Evolutionary conservation across 2,329 filamentous ascomycete species (phyloP).

Genomic region (Paracorniculantispora psalliotae): DNA sequence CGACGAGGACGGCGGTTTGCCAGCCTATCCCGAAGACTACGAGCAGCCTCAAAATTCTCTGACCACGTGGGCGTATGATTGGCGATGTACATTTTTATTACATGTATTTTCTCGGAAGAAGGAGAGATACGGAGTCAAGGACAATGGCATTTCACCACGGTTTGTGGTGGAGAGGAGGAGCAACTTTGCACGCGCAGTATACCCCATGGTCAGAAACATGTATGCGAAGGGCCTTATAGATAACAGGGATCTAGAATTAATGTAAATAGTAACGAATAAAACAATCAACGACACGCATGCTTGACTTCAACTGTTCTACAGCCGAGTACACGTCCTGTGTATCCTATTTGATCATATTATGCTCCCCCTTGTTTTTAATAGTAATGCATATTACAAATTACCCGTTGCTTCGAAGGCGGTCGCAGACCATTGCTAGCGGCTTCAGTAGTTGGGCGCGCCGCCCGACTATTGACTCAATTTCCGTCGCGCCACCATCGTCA

Average conservation of each 20-base stretch:
- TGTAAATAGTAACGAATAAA: too few species aligned
- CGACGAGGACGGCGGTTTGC: background rate
- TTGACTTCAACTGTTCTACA: too few species aligned
- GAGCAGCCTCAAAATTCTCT: background rate
- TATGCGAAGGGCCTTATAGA: conserved; percentile 16
- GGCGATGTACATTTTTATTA: conserved; percentile 19
- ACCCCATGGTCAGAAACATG: conserved; percentile 19
- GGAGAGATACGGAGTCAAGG: background rate
- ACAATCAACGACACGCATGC: background rate
- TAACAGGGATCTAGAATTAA: background rate
- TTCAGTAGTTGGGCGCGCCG: too few species aligned
- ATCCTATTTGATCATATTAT: too few species aligned
- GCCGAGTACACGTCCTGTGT: too few species aligned
- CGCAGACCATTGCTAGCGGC: too few species aligned
- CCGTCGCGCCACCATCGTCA: too few species aligned
- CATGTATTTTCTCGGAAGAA: conserved; percentile 19
- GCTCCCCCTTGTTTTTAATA: background rate
- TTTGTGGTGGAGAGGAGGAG: conserved; percentile 21
- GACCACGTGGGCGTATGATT: conserved; percentile 18
- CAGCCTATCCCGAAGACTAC: conserved; percentile 10
- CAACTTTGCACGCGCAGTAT: conserved; percentile 22
- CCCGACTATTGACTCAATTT: too few species aligned
- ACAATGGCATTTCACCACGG: conserved; percentile 17
- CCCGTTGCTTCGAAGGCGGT: too few species aligned
- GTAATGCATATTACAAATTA: too few species aligned